Base-by-base conservation (phyloP, 176 grass and related monocot genomes). In the Alloteropsis semialata region DNA sequence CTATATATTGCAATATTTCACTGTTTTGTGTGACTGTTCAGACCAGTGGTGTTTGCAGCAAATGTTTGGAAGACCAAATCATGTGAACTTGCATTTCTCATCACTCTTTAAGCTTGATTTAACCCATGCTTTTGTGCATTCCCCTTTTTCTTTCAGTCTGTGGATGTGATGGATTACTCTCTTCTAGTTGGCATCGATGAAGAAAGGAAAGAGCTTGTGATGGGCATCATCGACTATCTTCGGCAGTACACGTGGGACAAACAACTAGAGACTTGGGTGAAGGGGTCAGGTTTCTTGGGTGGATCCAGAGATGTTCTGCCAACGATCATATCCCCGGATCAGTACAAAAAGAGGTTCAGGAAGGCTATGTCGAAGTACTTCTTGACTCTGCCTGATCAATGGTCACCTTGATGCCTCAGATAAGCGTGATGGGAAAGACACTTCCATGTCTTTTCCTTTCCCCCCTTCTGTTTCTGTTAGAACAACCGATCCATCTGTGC, bases 281-380 rank as follows among this genome's bases (percentile, higher is more conserved):
- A 99, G 83, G 91, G 87, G 5, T 85, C 96, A 9, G 93, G 96
- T 38, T 81, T 99, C 60, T 83, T 99, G 6, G 93, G 93, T 77
- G 96, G 93, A 48, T 90, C 77, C 6, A 99, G 81, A 83, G 90
- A 99, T 80, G 90, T 72, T 22, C 73, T 80, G 7, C 96, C 96
- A 5, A 99, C 96, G 0, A 79, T 99, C 30, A 96, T 99, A 65
- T 99, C 93, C 30, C 96, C 93, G 2, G 75, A 85, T 28, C 91
- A 96, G 53, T 99, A 99, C 76, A 99, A 99, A 87, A 99, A 92
- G 77, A 86, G 96, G 58, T 99, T 99, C 66, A 91, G 96, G 80
- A 99, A 99, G 82, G 96, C 96, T 15, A 99, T 99, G 96, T 99
- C 96, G 1, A 93, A 87, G 74, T 99, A 99, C 81, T 99, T 99